Base-by-base conservation (phyloP, 2,329 filamentous ascomycete species). In the Lizonia empirigonia region DNA sequence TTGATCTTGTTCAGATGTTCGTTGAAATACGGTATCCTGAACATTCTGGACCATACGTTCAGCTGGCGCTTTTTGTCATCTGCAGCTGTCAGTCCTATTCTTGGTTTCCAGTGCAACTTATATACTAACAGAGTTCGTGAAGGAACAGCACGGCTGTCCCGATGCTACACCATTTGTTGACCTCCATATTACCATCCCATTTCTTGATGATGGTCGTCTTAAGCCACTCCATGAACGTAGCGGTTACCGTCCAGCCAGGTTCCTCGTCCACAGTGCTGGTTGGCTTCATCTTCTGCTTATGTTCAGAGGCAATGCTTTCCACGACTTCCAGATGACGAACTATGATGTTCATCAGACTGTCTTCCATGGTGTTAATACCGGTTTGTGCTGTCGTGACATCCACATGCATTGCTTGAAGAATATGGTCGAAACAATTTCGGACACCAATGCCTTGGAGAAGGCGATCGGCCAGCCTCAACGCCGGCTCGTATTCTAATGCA, bases 101-200 rank as follows among this genome's bases (percentile, higher is more conserved):
- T 18, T 2, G 19, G 1, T 15, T n/a, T 30, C 12, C 9, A 2
- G 5, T 6, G 16, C 7, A 6, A 7, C 3, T 7, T 20, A 2
- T 2, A 20, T 22, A 50, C 69, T 56, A 56, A 88, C 90, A 87
- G 69, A 96, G 82, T 19, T 85, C 82, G 23, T 83, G 78, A 37
- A 96, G 82, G 23, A 95, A 80, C 38, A 86, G 84, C 32, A 97
- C 75, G 7, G 91, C 90, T 44, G 90, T 88, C 12, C 90, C 89
- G 55, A 91, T 87, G 12, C 88, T 80, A 23, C 87, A 85, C 63
- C 88, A 86, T 46, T 83, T 85, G 2, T 84, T 78, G 42, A 96
- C 82, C 34, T 86, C 82, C 1, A 89, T 82, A 46, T 83, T 83
- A 0, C 90, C 89, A 65, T 93, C 83, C 92, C 92, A 97, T 55